These are phyloP conservation scores for Neltuma alba DNA, from an alignment of 306 rosid genomes.

Conservation along the genomic window DNA sequence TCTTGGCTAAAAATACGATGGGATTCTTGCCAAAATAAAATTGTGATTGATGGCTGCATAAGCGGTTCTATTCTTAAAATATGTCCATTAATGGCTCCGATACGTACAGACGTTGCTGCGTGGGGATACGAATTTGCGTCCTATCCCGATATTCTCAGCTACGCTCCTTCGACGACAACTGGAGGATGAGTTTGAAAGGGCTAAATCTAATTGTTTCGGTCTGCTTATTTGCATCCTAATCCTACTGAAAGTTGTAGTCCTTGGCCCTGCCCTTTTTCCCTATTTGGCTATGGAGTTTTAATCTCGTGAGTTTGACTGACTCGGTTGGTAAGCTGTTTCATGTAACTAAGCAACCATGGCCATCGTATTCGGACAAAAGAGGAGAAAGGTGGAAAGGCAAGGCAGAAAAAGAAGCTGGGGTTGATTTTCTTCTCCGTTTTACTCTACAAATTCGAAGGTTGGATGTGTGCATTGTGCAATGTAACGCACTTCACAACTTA, in stretches of 20 bases:
- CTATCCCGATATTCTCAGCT: neutral
- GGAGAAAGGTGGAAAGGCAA: too few relatives aligned
- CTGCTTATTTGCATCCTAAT: neutral
- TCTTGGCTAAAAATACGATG: too few relatives aligned
- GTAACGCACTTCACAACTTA: neutral
- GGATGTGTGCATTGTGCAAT: neutral
- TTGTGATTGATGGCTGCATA: neutral
- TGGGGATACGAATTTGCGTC: neutral
- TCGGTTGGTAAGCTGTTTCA: neutral
- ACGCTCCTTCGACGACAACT: neutral
- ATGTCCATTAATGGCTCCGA: neutral
- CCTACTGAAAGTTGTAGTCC: too few relatives aligned
- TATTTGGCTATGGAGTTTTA: too few relatives aligned
- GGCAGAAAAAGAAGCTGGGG: too few relatives aligned
- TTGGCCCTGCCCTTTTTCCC: too few relatives aligned
- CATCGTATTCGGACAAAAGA: neutral
- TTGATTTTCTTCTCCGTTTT: too few relatives aligned
- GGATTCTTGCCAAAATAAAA: neutral
- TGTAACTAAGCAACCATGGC: neutral
- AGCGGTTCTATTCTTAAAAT: neutral
- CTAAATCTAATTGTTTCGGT: neutral
- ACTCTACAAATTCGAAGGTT: neutral
- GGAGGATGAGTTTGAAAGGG: neutral
- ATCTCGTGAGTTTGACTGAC: too few relatives aligned
- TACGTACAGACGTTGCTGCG: too few relatives aligned